A percentile compares a stretch with the other conserved stretches of the same genome.
phyloP scores from a whole-genome alignment of 768 basidiomycete genomes.

The Strobilomyces echinocephalus region DNA sequence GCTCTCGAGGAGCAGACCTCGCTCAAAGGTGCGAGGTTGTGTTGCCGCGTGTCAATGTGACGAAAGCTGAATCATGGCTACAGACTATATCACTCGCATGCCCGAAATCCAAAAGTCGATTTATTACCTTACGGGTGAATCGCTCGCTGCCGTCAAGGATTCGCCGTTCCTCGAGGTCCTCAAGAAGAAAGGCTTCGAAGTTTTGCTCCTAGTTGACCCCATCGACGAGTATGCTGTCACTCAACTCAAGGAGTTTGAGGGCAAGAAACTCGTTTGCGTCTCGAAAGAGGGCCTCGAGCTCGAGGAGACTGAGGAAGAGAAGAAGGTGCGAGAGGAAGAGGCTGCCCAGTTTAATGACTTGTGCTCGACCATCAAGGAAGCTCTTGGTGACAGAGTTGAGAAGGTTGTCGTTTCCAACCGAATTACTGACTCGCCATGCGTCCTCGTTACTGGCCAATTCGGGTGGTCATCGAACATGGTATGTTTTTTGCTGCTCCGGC shows the following conservation, averaged over 20 bases:
- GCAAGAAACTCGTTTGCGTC: slow-evolving; percentile 95
- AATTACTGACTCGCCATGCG: slow-evolving; percentile 94
- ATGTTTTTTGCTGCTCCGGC: slow-evolving; percentile 16
- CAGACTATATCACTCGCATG: slow-evolving; percentile 99
- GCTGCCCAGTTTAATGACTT: slow-evolving; percentile 78
- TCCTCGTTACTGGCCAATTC: slow-evolving; percentile 97
- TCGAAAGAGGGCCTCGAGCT: slow-evolving; percentile 99
- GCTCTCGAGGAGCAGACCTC: slow-evolving; percentile 85
- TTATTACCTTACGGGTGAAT: slow-evolving; percentile 99
- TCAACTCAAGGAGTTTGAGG: slow-evolving; percentile 98
- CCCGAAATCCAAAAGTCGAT: slow-evolving; percentile 98
- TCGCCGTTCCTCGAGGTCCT: slow-evolving; percentile 99
- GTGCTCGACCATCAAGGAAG: slow-evolving; percentile 94
- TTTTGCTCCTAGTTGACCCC: slow-evolving; percentile 94
- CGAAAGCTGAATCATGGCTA: background rate
- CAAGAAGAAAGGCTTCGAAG: slow-evolving; percentile 99
- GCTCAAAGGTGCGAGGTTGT: slow-evolving; percentile 68
- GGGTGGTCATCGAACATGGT: slow-evolving; percentile 99
- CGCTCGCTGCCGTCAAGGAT: slow-evolving; percentile 82
- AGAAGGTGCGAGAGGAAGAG: slow-evolving; percentile 84
- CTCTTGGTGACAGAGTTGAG: slow-evolving; percentile 98
- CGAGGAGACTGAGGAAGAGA: slow-evolving; percentile 98
- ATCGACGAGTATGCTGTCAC: slow-evolving; percentile 99
- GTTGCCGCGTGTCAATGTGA: background rate
- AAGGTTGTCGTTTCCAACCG: slow-evolving; percentile 98